A percentile compares a stretch with the other conserved stretches of the same genome.
phyloP scores from a whole-genome alignment of 148 eudicot species.

The Simmondsia chinensis region DNA sequence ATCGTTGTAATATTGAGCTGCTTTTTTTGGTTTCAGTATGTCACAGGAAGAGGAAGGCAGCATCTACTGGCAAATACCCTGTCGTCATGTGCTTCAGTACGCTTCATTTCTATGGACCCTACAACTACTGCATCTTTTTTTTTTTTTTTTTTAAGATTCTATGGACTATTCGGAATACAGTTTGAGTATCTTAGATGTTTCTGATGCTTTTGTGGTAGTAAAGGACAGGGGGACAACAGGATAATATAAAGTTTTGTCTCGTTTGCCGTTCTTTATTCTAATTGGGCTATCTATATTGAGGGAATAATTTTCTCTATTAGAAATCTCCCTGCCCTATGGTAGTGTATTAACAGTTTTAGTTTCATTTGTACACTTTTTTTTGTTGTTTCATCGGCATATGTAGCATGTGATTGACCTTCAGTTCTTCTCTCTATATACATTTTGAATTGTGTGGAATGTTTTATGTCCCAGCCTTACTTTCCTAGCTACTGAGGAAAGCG shows the following conservation, averaged over 20 bases:
- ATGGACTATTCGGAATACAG: neutral
- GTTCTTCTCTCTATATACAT: no score
- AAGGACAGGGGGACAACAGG: slow-evolving; percentile 1
- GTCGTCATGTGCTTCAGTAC: slow-evolving; percentile 40
- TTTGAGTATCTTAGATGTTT: neutral
- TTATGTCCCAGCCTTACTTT: no score
- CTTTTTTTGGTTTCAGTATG: slow-evolving; percentile 24
- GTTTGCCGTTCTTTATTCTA: neutral
- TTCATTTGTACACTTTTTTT: no score
- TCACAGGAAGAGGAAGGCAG: slow-evolving; percentile 21
- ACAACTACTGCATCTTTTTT: neutral
- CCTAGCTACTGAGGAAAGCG: no score
- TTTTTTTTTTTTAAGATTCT: neutral
- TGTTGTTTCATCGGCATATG: no score
- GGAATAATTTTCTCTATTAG: no score
- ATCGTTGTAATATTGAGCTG: neutral
- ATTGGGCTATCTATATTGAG: no score
- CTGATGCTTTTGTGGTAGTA: neutral
- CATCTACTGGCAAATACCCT: slow-evolving; percentile 11
- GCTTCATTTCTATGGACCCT: slow-evolving; percentile 6
- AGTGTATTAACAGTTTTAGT: no score
- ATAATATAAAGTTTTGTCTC: neutral
- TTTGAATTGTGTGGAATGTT: no score
- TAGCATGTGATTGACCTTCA: no score
- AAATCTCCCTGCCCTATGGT: no score